A percentile compares a stretch with the other conserved stretches of the same genome.
Conservation (phyloP, 371 early-diverging fungal species). For the Neoconidiobolus thromboides region DNA sequence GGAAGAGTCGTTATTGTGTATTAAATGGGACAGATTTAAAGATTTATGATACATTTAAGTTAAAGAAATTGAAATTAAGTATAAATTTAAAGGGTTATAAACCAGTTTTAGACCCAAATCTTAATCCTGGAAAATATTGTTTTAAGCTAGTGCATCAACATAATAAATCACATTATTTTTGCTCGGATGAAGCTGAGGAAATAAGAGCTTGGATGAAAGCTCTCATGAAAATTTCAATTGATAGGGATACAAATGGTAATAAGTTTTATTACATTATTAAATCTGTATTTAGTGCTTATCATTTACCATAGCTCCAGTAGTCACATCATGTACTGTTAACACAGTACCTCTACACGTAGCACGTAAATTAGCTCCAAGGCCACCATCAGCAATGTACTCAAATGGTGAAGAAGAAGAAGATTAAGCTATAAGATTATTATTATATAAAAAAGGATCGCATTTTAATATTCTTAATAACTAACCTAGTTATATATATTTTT, state of each 20-base stretch:
- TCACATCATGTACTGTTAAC: conserved; percentile 37
- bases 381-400: conserved; percentile 23
- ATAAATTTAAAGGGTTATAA: conserved; percentile 29
- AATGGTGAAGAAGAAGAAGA: conserved; percentile 10
- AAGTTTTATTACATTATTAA: background rate
- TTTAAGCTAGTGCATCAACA: conserved; percentile 39
- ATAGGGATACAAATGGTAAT: conserved; percentile 26
- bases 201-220: conserved; percentile 33
- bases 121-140: conserved; percentile 35
- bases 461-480: too few relatives aligned
- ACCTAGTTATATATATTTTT: too few relatives aligned
- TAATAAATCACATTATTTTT: conserved; percentile 34
- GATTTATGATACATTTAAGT: conserved; percentile 40
- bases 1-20: conserved; percentile 50
- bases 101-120: conserved; percentile 30
- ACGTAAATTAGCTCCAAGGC: conserved; percentile 35
- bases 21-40: conserved; percentile 37
- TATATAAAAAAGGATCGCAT: too few relatives aligned
- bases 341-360: conserved; percentile 40
- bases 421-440: background rate
- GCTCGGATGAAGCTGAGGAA: conserved; percentile 24
- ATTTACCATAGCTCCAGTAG: conserved; percentile 28
- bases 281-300: background rate
- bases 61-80: conserved; percentile 27
- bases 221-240: conserved; percentile 44